These are phyloP conservation scores for Macroventuria anomochaeta DNA, from an alignment of 2,329 filamentous ascomycete species.

Conservation along the genomic window DNA sequence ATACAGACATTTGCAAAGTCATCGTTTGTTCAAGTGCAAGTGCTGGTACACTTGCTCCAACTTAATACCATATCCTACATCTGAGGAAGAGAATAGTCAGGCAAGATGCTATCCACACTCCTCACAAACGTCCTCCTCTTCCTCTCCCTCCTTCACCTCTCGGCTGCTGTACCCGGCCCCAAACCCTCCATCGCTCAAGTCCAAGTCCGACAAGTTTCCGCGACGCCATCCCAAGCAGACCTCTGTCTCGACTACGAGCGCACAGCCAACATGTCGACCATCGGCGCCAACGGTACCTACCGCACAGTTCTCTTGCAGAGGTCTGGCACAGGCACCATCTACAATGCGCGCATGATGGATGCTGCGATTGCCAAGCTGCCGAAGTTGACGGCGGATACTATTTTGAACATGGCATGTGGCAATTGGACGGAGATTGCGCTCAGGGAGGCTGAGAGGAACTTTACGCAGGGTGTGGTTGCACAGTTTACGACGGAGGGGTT, in stretches of 20 bases:
- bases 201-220: constrained; percentile 36
- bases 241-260: constrained; percentile 54
- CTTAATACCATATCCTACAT: constrained; percentile 10
- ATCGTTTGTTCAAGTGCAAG: constrained; percentile 9
- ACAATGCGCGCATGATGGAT: constrained; percentile 52
- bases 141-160: constrained; percentile 34
- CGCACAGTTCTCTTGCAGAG: constrained; percentile 56
- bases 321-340: constrained; percentile 52
- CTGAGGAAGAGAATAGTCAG: background rate
- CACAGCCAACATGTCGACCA: constrained; percentile 57
- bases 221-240: constrained; percentile 30
- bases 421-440: constrained; percentile 56
- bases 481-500: constrained; percentile 41
- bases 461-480: constrained; percentile 52
- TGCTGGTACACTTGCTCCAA: constrained; percentile 40
- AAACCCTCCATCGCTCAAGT: constrained; percentile 28
- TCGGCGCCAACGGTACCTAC: constrained; percentile 55
- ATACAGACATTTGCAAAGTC: constrained; percentile 21
- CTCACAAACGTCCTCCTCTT: constrained; percentile 36
- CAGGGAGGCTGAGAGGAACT: constrained; percentile 54
- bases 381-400: constrained; percentile 49
- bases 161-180: constrained; percentile 20
- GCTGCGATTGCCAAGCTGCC: constrained; percentile 49
- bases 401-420: constrained; percentile 55
- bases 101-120: constrained; percentile 36